Evolutionary conservation across 1,139 yeast genomes (phyloP), one percentile per base, ranked within the genome.

Genomic region (Chernovozyma sophiae-reginae): DNA sequence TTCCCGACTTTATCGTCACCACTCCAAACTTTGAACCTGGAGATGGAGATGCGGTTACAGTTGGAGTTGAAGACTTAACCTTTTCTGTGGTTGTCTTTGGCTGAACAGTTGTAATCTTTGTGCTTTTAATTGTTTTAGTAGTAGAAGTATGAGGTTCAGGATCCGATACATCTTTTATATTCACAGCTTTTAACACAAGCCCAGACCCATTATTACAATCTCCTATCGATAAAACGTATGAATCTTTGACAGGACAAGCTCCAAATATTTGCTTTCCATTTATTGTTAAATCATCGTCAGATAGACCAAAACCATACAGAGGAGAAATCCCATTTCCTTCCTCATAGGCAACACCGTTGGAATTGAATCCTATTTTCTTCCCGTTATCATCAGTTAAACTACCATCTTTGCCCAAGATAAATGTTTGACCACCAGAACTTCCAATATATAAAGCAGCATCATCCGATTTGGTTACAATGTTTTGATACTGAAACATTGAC

Each of bases 381-480:
- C 57, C 57, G 36, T 52, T 53, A 40, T 53, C 58, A 49, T 61
- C 66, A 19, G 42, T 49, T 47, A 61, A 54, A 19, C 60, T 40
- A 15, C 55, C 53, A 34, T 59, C 62, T 4, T 43, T 51, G 10
- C 53, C 45, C 37, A 60, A 50, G 11, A 40, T 37, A 30, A 56
- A 46, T 31, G 44, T 55, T 7, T 44, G 36, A 14, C 65, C 65
- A n/a, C 52, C 57, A 28, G 38, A 27, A 2, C 65, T 65, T 15
- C 64, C 65, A 27, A 61, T 63, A 10, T 58, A 45, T 43, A 60
- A 58, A 7, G 58, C 65, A 29, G 56, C 61, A 10, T 55, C 53
- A 47, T 59, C 62, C 4, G 52, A 42, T 8, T 42, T 46, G 14
- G 53, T 64, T 42, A 50, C 57, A 47, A 59, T 55, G 3, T 52